A percentile compares a stretch with the other conserved stretches of the same genome.
Evolutionary conservation across 208 protist genomes (phyloP).

Genomic region (Blechomonas ayalai): DNA sequence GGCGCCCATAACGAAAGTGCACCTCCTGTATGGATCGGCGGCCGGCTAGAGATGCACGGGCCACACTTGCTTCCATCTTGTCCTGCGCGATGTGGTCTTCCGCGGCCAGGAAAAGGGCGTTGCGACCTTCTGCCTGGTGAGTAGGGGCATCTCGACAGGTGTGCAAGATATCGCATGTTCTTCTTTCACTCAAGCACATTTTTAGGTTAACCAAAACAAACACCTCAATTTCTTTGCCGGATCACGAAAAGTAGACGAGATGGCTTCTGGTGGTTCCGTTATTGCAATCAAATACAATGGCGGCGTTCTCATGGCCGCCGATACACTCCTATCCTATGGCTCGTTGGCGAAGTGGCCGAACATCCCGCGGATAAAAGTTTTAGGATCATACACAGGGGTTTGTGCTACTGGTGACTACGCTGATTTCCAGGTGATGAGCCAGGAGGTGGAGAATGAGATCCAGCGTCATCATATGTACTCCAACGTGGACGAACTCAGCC

Average conservation of each 20-base stretch:
- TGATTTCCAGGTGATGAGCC: slow-evolving; percentile 94
- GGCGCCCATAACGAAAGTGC: no score
- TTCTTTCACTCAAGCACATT: no score
- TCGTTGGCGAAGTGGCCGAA: slow-evolving; percentile 94
- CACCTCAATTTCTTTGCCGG: no score
- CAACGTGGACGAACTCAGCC: slow-evolving; percentile 64
- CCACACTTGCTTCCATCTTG: no score
- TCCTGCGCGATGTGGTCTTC: no score
- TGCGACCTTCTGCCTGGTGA: no score
- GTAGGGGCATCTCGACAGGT: no score
- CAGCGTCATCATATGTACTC: slow-evolving; percentile 69
- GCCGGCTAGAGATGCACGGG: no score
- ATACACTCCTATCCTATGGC: slow-evolving; percentile 97
- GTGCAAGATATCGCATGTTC: no score
- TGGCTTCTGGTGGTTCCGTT: slow-evolving; percentile 96
- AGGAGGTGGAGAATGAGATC: slow-evolving; percentile 68
- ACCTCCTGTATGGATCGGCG: no score
- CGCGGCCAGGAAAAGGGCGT: no score
- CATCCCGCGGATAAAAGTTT: slow-evolving; percentile 82
- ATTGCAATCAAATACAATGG: slow-evolving; percentile 96
- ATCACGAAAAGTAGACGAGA: slow-evolving; percentile 19
- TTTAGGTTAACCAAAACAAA: no score
- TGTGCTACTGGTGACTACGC: slow-evolving; percentile 94
- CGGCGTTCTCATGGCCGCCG: slow-evolving; percentile 93
- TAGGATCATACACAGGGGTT: slow-evolving; percentile 87